Base-by-base conservation (phyloP, 2,329 filamentous ascomycete genomes). In the Clonostachys sp. region DNA sequence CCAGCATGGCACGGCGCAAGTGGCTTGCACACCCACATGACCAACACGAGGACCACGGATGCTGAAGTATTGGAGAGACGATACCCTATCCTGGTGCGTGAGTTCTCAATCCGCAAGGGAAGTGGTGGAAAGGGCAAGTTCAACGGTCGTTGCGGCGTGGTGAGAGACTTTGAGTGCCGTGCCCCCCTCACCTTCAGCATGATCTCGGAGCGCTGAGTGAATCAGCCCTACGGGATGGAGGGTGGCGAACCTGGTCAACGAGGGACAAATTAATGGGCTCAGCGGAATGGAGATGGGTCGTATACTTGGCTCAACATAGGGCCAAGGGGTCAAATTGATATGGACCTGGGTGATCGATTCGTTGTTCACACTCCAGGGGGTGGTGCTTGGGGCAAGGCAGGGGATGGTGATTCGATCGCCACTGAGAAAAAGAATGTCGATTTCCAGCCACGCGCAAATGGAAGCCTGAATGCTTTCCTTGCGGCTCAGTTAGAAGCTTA, bases 91-190 rank as follows among this genome's bases (percentile, higher is more conserved):
- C 18, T 70, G 0, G 53, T 69, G 6, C 72, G 83, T 3, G 77
- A 87, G 55, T 91, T 90, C 60, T 74, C 74, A 5, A 65, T 91
- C 9, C 66, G 87, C 2, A 54, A 66, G 2, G 81, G 78, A 0
- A 83, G 78, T 34, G 48, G 45, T n/a, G 46, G 56, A 20, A 87
- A 61, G 5, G 87, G 87, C 2, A 75, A 79, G 60, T 80, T 86
- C 55, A 65, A 67, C 1, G 87, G 87, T 24, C 87, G 87, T 2
- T 81, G 90, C 57, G 87, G 87, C 12, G 83, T 88, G 0, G 70
- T 89, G 1, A 67, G 87, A 3, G 87, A 91, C 51, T 88, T 91
- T 49, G 87, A 91, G 64, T 89, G 89, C 61, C 73, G 86, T 3
- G 82, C 86, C 34, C 83, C 85, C 0, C 78, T 91, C 5, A 39